Base-by-base conservation (phyloP, 768 basidiomycete species). In the Pisolithus sp. region DNA sequence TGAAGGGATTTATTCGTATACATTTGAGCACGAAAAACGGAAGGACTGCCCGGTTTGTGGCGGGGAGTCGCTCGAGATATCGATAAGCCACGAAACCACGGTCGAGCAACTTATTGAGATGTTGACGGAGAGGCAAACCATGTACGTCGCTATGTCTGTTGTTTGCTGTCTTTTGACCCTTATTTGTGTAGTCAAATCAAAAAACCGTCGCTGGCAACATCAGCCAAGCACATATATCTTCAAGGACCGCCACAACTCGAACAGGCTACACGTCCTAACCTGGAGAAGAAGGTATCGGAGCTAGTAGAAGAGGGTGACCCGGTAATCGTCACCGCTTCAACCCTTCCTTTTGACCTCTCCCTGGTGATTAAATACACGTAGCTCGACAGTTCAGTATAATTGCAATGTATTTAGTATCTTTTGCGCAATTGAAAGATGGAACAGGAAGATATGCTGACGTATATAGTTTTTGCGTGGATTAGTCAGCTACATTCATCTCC, bases 11-110 rank as follows among this genome's bases (percentile, higher is more conserved):
- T 99, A 99, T 70, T 93, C 95, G 2, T 94, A 89, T 71, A 98
- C 96, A 0, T 99, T 98, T 64, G 85, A 96, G 71, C 89, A 95
- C 63, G 92, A 97, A 72, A 85, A 83, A 62, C 86, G 93, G 36
- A 78, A 80, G 1, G 92, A 98, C 62, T 99, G 96, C 66, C 96
- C 96, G 3, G 96, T 98, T 7, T 99, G 96, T 60, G 96, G 96
- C 5, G 94, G 93, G 31, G 89, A 95, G 66, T 74, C 88, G 0
- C 71, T 93, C 40, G 85, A 90, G 49, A 74, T 93, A 34, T 68
- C 76, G 1, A 78, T 96, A 53, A 81, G 75, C 51, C 74, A 75
- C 26, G 86, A 88, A 4, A 77, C 81, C 73, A 93, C 88, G 0
- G 79, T 99, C 23, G 93, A 96, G 60, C 75, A 81, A 47, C 71